Evolutionary conservation across 306 rosid genomes (phyloP), one percentile per base, ranked within the genome.

Genomic region (Fragaria iinumae): DNA sequence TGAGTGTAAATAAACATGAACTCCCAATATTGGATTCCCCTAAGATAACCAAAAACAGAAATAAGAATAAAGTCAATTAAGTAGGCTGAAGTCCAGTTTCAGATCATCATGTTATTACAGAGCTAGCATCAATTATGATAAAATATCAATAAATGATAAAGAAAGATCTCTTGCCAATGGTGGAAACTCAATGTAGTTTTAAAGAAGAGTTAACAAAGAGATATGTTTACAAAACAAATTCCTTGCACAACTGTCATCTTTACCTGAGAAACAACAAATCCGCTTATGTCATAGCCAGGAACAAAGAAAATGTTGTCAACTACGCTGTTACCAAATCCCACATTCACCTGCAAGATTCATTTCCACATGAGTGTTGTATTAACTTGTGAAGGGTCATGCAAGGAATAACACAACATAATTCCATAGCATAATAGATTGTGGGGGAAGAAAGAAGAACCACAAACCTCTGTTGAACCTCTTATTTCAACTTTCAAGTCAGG

Each of bases 11-110:
- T 88, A 95, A 67, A 95, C 66, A 20, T 92, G 93, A 84, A 95
- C 99, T 80, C 98, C 99, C 82, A 95, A 77, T 74, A 95, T 89
- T 25, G 99, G 99, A 87, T 88, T 95, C 77, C 99, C 99, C 99
- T 95, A 83, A 48, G 76, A 75, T 76, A 76, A 52, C 32, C 21
- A 82, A 66, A 78, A 52, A 59, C 36, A 25, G 69, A 76, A 72
- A 50, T 38, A 59, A 72, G 13, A 59, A 74, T 74, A 64, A 73
- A 75, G 68, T 65, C 32, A 47, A 55, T 43, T 74, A 70, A 32
- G 52, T 50, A 8, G 47, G 45, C 56, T 34, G 34, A 8, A 47
- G 50, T 59, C 69, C 75, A 60, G 63, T 60, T 69, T 36, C n/a
- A 39, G 14, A 67, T 25, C 48, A 25, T 27, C 23, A 25, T 29